Base-by-base conservation (phyloP, 2,329 filamentous ascomycete genomes). In the Cadophora sp. region DNA sequence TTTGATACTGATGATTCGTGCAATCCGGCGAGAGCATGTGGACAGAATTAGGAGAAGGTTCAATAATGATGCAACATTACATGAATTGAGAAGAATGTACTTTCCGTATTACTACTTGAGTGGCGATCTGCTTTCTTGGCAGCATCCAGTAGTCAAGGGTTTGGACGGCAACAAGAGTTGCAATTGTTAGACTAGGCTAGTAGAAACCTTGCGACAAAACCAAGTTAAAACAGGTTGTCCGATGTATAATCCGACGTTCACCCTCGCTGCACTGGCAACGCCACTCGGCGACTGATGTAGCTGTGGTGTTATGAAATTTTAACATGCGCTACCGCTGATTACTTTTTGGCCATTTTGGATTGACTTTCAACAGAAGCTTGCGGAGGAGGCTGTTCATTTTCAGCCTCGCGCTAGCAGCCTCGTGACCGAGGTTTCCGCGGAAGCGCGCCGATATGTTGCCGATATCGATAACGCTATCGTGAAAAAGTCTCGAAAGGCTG, bases 401-500 rank as follows among this genome's bases (percentile, higher is more conserved):
- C 33, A 58, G 53, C 33, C 48, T 51, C 11, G 53, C 53, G 33
- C 27, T 22, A 56, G n/a, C 5, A 3, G 14, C 18, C 8, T 39
- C 9, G 3, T 39, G 51, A 30, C 33, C 20, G 16, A 56, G 51
- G 33, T 41, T 8, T 24, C 53, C 33, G 5, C 53, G 33, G 53
- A 39, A 24, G 36, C 36, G 13, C n/a, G n/a, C 33, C 53, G 53
- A 41, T 41, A 24, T 58, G 1, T 14, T 41, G 36, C 53, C 53
- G 53, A 41, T 58, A 58, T 43, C 36, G 53, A 58, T 58, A 58
- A 58, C 45, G 20, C 45, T 41, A 41, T 27, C 33, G n/a, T 8
- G 11, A 39, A 58, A 58, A 51, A 43, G 9, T 11, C 14, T 3
- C 36, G 36, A 18, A 58, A 58, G 53, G 53, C 53, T 24, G 53